phyloP scores from a whole-genome alignment of 1,139 yeast species.

The Hemisphaericaspora subhashii region DNA sequence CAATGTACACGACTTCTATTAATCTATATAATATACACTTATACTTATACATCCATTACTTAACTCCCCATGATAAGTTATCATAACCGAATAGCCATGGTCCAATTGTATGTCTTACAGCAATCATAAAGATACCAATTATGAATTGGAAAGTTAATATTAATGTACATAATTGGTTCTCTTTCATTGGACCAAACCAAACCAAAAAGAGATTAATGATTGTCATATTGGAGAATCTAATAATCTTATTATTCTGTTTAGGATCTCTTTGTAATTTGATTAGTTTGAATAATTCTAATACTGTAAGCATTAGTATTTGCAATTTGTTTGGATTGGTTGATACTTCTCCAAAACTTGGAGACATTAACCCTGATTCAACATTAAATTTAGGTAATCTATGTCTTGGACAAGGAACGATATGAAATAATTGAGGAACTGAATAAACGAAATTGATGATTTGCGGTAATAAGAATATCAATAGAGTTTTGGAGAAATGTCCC shows the following conservation, averaged over 20 bases:
- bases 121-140: slow-evolving; percentile 66
- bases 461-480: slow-evolving; percentile 80
- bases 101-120: slow-evolving; percentile 81
- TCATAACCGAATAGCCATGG: slow-evolving; percentile 88
- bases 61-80: slow-evolving; percentile 58
- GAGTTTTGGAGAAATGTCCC: slow-evolving; percentile 94
- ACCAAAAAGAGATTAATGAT: slow-evolving; percentile 79
- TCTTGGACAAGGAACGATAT: slow-evolving; percentile 89
- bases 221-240: slow-evolving; percentile 77
- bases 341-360: slow-evolving; percentile 54
- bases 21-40: not conserved
- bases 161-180: slow-evolving; percentile 65
- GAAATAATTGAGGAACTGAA: slow-evolving; percentile 86
- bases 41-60: slow-evolving; percentile 16
- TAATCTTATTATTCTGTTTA: slow-evolving; percentile 27
- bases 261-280: slow-evolving; percentile 47
- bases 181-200: slow-evolving; percentile 87
- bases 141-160: slow-evolving; percentile 62
- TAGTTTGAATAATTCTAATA: slow-evolving; percentile 47
- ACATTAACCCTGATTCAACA: slow-evolving; percentile 64
- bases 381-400: slow-evolving; percentile 86
- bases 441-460: slow-evolving; percentile 87
- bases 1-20: not conserved
- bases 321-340: slow-evolving; percentile 18
- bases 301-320: slow-evolving; percentile 20